Base-by-base conservation (phyloP, 495 filamentous ascomycete species). In the Aspergillus sclerotioniger region DNA sequence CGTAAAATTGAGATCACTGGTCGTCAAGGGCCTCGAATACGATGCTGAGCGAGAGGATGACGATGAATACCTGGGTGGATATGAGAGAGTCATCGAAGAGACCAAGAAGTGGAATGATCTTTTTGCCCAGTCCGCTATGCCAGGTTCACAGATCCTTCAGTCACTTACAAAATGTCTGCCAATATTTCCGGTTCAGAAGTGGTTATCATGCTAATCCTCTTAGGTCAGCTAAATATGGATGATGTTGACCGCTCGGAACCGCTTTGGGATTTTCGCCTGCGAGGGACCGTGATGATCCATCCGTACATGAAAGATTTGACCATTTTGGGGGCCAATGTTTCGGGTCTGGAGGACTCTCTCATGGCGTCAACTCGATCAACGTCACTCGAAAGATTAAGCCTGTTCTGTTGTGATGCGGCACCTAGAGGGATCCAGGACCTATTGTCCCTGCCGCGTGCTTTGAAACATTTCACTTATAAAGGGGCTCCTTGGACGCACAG, bases 11-110 rank as follows among this genome's bases (percentile, higher is more conserved):
- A 3, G 16, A 17, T 31, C 33, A 6, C 48, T 52, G 12, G 19
- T 51, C 15, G 37, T 58, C 19, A 58, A 58, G 48, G 56, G 56
- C 5, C 47, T 58, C 5, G 25, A 52, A 12, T 51, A 58, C 21
- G 54, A 51, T 44, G 37, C 15, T 9, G 8, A 6, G 3, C 37
- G 53, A 21, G 29, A 37, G 1, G 2, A 39, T n/a, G 53, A 48
- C 20, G 53, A 58, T 29, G 31, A 15, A 15, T n/a, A n/a, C 17
- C 6, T 52, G 9, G 48, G 39, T 13, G 15, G 21, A 10, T 12
- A 6, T 20, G 32, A 35, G 20, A 45, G 48, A 52, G 35, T 45
- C 16, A 16, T 32, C 29, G 15, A 21, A 5, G 12, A 15, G n/a
- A 31, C 53, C 6, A 25, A 10, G 43, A 32, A 37, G 7, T 56